phyloP scores from a whole-genome alignment of 257 asterid genomes.

The Nicotiana tomentosiformis region DNA sequence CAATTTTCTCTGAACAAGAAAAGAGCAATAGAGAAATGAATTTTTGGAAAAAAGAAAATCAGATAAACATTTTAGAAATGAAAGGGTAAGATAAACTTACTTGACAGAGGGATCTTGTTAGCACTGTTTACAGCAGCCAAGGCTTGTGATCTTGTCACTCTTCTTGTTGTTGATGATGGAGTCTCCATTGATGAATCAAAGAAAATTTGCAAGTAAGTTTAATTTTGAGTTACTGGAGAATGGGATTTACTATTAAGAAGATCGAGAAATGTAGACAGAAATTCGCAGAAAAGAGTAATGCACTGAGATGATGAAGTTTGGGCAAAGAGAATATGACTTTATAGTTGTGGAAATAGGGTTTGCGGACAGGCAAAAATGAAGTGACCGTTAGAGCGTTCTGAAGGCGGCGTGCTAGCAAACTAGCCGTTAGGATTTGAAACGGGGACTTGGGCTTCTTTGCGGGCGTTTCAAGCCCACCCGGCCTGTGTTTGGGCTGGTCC shows the following conservation, averaged over 20 bases:
- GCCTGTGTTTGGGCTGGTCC: neutral
- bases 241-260: neutral
- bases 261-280: neutral
- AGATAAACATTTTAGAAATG: neutral
- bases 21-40: neutral
- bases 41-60: neutral
- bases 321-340: constrained; percentile 20
- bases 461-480: neutral
- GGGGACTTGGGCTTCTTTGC: neutral
- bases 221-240: constrained; percentile 1
- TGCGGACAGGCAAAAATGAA: constrained; percentile 12
- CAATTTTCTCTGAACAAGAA: constrained; percentile 45
- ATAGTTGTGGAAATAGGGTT: constrained; percentile 26
- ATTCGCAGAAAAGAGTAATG: neutral
- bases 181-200: constrained; percentile 55
- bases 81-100: constrained; percentile 13
- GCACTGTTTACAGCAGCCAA: constrained; percentile 31
- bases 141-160: constrained; percentile 73
- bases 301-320: constrained; percentile 6
- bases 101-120: constrained; percentile 16
- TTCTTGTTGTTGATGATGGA: constrained; percentile 69
- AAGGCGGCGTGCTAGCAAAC: constrained; percentile 25
- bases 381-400: constrained; percentile 66
- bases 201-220: neutral
- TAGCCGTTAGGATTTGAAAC: constrained; percentile 75